Evolutionary conservation across 495 filamentous ascomycete species (phyloP), one percentile per base, ranked within the genome.

Genomic region (Hypoxylon lienhwacheense): DNA sequence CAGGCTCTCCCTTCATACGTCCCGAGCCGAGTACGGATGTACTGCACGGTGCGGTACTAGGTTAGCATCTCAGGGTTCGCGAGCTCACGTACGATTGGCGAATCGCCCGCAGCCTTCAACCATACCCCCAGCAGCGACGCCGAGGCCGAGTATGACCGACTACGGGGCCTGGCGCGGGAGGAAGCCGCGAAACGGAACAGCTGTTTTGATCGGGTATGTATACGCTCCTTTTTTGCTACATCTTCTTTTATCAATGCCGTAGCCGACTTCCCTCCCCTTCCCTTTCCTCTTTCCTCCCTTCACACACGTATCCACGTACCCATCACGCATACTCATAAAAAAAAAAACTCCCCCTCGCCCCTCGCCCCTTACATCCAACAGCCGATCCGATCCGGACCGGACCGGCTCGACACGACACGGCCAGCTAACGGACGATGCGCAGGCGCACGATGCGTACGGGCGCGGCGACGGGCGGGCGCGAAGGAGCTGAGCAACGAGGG

Each of bases 91-190:
- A 33, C 16, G 2, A 49, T 44, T 36, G 43, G 19, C 47, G 28
- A 45, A 32, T 25, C 34, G 17, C 44, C 17, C 40, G 45, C 63
- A 95, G 91, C 87, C 73, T 92, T 93, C 82, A 91, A 90, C 72
- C 88, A 91, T 73, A 73, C 73, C 10, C 76, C 81, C 46, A 83
- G 77, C 69, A 64, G 66, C 53, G 77, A 84, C 48, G 79, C 85
- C 32, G 91, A 97, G 72, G 78, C 78, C 50, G 91, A 97, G 73
- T 98, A 97, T 73, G 90, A 97, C 62, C 90, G 89, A 24, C 81
- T 97, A 6, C 90, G 93, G 53, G 81, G 82, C 50, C 84, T 95
- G 16, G 93, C 92, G 7, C 82, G 85, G 44, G 77, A 81, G 58
- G 91, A 95, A 71, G 87, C 83, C 39, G 76, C 75, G 20, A 88